Evolutionary conservation across 768 basidiomycete genomes (phyloP).

Genomic region (Leccinum imitatum): DNA sequence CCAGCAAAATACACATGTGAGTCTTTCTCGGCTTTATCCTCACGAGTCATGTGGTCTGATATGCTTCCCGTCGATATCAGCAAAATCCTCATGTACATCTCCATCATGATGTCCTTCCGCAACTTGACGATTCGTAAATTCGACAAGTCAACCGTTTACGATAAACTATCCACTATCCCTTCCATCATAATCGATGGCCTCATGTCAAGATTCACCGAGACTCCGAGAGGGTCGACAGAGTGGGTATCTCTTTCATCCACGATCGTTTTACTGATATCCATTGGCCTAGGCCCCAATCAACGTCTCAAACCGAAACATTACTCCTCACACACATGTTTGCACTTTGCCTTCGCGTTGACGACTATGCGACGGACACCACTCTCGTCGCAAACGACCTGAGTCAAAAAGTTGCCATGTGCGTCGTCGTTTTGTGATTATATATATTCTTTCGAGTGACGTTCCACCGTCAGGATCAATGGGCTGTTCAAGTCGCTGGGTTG

Average conservation of each 20-base stretch:
- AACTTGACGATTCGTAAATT: slow-evolving; percentile 40
- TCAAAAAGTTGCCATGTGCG: slow-evolving; percentile 64
- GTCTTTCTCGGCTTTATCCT: slow-evolving; percentile 23
- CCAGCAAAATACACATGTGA: slow-evolving; percentile 63
- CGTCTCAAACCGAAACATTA: slow-evolving; percentile 67
- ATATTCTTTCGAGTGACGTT: slow-evolving; percentile 3
- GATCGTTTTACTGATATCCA: not conserved
- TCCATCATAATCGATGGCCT: slow-evolving; percentile 69
- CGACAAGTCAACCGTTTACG: slow-evolving; percentile 52
- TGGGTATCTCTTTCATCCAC: slow-evolving; percentile 30
- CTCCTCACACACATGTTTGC: slow-evolving; percentile 80
- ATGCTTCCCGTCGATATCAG: slow-evolving; percentile 36
- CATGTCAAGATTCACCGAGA: slow-evolving; percentile 79
- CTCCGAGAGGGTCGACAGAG: slow-evolving; percentile 62
- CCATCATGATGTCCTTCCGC: slow-evolving; percentile 73
- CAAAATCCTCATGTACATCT: slow-evolving; percentile 77
- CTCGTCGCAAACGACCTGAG: slow-evolving; percentile 73
- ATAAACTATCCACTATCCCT: slow-evolving; percentile 60
- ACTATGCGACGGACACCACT: slow-evolving; percentile 68
- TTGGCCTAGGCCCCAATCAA: slow-evolving; percentile 45
- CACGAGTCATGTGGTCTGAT: slow-evolving; percentile 1
- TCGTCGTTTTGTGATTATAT: slow-evolving; percentile 4
- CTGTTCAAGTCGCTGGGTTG: slow-evolving; percentile 84
- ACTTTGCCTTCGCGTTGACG: slow-evolving; percentile 76
- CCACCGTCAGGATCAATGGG: slow-evolving; percentile 49